Percentiles rank a stretch among this genome's conserved stretches.
These are phyloP conservation scores for Usnea hakonensis DNA, from an alignment of 495 filamentous ascomycete genomes.

Conservation along the genomic window DNA sequence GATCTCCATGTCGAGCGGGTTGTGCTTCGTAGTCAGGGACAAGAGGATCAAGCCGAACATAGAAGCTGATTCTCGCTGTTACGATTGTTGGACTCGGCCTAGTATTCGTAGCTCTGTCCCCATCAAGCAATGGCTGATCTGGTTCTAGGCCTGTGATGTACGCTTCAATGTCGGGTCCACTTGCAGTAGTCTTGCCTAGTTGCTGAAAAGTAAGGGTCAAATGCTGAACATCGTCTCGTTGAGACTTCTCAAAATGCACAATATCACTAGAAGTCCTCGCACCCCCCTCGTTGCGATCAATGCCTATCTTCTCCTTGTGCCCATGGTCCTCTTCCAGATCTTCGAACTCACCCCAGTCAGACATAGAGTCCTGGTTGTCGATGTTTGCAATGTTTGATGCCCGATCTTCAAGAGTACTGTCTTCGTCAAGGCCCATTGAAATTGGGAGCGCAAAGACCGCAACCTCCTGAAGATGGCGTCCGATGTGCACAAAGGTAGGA, in stretches of 20 bases:
- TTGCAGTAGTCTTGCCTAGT: background rate
- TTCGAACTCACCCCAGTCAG: background rate
- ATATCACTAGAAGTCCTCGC: background rate
- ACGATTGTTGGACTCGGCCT: too few species aligned
- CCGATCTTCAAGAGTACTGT: background rate
- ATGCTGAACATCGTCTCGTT: background rate
- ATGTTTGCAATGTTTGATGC: background rate
- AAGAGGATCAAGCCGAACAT: conserved; percentile 10
- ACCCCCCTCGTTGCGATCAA: background rate
- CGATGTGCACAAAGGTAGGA: background rate
- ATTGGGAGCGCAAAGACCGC: conserved; percentile 8
- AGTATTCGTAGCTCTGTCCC: too few species aligned
- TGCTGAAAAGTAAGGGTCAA: background rate
- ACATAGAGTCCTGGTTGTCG: background rate
- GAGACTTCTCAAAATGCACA: background rate
- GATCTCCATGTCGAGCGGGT: background rate
- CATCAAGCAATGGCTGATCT: too few species aligned
- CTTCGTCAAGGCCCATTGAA: background rate
- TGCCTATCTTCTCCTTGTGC: background rate
- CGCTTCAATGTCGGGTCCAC: background rate
- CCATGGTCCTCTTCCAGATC: background rate
- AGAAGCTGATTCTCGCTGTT: too few species aligned
- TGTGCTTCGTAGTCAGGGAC: conserved; percentile 7
- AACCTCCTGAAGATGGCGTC: background rate
- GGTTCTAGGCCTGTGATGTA: background rate